A percentile compares a stretch with the other conserved stretches of the same genome.
Conservation (phyloP, 306 rosid species). For the Fagus crenata region DNA sequence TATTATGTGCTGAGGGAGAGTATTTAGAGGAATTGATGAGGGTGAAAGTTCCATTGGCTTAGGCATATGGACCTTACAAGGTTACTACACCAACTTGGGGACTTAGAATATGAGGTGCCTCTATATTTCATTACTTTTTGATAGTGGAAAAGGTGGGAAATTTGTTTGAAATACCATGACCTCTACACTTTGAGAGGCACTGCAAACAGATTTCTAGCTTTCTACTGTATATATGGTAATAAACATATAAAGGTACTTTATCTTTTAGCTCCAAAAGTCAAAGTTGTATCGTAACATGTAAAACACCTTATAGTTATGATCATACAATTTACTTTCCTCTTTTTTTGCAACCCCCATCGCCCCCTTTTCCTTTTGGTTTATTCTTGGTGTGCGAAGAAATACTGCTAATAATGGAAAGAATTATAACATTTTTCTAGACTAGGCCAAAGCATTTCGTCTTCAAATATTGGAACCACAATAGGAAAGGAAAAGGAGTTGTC, state of each 20-base stretch:
- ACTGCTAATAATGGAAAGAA: not conserved
- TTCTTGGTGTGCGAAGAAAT: not conserved
- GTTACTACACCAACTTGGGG: not conserved
- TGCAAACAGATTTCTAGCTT: too few species aligned
- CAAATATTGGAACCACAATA: not conserved
- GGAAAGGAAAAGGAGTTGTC: not conserved
- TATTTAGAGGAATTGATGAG: constrained; percentile 1
- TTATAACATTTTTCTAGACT: not conserved
- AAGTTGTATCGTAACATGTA: too few species aligned
- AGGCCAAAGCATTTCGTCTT: not conserved
- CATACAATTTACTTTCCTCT: too few species aligned
- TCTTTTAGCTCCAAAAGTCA: too few species aligned
- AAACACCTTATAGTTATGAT: too few species aligned
- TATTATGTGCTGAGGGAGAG: not conserved
- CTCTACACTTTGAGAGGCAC: too few species aligned
- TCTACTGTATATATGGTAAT: too few species aligned
- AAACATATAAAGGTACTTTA: too few species aligned
- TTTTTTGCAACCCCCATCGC: too few species aligned
- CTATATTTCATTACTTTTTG: not conserved
- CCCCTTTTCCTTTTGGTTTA: not conserved
- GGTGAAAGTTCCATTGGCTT: not conserved
- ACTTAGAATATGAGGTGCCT: not conserved
- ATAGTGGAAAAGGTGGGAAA: not conserved
- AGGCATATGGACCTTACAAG: not conserved
- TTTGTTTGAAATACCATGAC: not conserved